Percentiles rank a stretch among this genome's conserved stretches.
These are phyloP conservation scores for Grammothele lineata DNA, from an alignment of 768 basidiomycete genomes.

Conservation along the genomic window DNA sequence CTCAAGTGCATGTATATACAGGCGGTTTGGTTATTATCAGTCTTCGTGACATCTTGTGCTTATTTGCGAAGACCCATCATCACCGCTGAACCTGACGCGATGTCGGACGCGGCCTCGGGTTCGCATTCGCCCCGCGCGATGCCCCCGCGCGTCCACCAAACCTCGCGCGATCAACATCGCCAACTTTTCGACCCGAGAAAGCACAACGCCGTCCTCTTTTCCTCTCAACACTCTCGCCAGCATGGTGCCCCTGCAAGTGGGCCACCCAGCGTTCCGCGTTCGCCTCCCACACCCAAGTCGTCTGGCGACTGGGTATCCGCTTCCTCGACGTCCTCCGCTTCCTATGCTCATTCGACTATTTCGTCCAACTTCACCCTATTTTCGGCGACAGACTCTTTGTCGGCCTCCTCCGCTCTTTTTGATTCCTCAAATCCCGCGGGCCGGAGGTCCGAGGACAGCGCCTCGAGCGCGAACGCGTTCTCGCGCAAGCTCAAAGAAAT, in stretches of 20 bases:
- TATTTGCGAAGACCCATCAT: too few relatives aligned
- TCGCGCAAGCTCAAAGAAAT: conserved; percentile 74
- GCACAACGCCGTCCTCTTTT: conserved; percentile 88
- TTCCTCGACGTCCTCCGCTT: conserved; percentile 61
- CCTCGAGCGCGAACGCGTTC: conserved; percentile 56
- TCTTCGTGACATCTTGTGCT: too few relatives aligned
- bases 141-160: conserved; percentile 18
- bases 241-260: conserved; percentile 1
- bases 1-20: too few relatives aligned
- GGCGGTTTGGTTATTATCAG: too few relatives aligned
- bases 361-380: conserved; percentile 73
- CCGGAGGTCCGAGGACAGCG: conserved; percentile 36
- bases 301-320: conserved; percentile 72
- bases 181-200: conserved; percentile 87
- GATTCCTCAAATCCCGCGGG: conserved; percentile 53
- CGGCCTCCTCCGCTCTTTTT: conserved; percentile 66
- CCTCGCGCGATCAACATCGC: conserved; percentile 29
- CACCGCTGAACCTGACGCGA: conserved; percentile 58
- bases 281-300: conserved; percentile 51
- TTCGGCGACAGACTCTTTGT: conserved; percentile 68
- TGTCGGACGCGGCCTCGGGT: conserved; percentile 53
- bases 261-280: conserved; percentile 28
- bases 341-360: conserved; percentile 59
- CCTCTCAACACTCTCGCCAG: conserved; percentile 52
- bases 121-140: conserved; percentile 40